Percentiles rank a stretch among this genome's conserved stretches.
Conservation (phyloP, 2,329 filamentous ascomycete species). For the Penicillium capsulatum region DNA sequence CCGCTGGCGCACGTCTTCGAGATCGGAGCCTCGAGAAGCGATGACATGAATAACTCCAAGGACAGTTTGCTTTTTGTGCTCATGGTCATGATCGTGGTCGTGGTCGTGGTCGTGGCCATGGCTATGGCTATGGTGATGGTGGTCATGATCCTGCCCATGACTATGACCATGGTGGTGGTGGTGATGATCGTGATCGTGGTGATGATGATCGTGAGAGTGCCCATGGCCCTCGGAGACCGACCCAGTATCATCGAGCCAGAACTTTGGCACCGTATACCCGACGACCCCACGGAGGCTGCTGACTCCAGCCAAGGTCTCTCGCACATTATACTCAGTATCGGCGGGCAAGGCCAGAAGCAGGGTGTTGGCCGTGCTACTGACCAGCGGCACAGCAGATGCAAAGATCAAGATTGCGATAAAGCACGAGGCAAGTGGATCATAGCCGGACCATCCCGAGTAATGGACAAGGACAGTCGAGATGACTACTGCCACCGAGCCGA, state of each 20-base stretch:
- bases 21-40: slow-evolving; percentile 64
- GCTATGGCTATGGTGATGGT: slow-evolving; percentile 24
- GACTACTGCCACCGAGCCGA: slow-evolving; percentile 92
- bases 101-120: slow-evolving; percentile 31
- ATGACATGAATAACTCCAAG: slow-evolving; percentile 84
- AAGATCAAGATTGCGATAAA: slow-evolving; percentile 92
- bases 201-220: slow-evolving; percentile 34
- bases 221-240: slow-evolving; percentile 34
- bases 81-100: slow-evolving; percentile 28
- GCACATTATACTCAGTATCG: slow-evolving; percentile 79
- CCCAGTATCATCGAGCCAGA: slow-evolving; percentile 77
- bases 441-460: slow-evolving; percentile 84
- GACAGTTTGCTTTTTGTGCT: slow-evolving; percentile 43
- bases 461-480: slow-evolving; percentile 84
- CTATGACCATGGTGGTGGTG: slow-evolving; percentile 28
- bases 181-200: slow-evolving; percentile 21
- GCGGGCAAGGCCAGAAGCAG: slow-evolving; percentile 81
- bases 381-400: slow-evolving; percentile 82
- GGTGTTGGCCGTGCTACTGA: slow-evolving; percentile 76
- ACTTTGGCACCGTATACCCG: slow-evolving; percentile 79
- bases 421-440: slow-evolving; percentile 91
- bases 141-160: slow-evolving; percentile 29
- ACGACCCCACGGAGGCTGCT: slow-evolving; percentile 77
- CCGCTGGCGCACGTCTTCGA: slow-evolving; percentile 80
- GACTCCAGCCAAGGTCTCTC: slow-evolving; percentile 80